Evolutionary conservation across 164 flowering plant genomes (phyloP).

Genomic region (Dillenia turbinata): DNA sequence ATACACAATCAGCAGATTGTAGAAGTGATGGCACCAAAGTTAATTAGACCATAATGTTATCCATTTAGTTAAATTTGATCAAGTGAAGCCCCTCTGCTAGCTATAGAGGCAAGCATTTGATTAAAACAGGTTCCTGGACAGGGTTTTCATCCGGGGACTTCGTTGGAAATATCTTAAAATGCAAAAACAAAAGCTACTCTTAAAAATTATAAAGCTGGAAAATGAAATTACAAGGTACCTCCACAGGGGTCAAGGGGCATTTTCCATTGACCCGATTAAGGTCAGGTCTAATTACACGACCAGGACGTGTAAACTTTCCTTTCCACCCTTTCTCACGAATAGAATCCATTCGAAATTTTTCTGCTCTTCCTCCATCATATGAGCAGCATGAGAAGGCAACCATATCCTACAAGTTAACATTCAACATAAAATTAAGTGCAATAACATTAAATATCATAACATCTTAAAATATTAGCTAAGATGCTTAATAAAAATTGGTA

Average conservation of each 20-base stretch:
- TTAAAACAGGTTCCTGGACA: no score
- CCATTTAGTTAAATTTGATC: no score
- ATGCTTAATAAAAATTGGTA: conserved; percentile 13
- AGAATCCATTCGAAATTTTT: conserved; percentile 57
- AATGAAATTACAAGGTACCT: conserved; percentile 41
- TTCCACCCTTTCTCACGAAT: conserved; percentile 79
- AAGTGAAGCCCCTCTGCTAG: no score
- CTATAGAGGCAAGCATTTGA: no score
- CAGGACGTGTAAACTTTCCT: conserved; percentile 60
- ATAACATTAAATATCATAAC: background rate
- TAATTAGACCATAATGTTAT: no score
- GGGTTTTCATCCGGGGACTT: no score
- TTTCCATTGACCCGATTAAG: conserved; percentile 65
- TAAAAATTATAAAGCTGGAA: no score
- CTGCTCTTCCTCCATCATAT: conserved; percentile 75
- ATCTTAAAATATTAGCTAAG: background rate
- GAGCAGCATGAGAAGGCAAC: conserved; percentile 96
- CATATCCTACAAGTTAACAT: conserved; percentile 65
- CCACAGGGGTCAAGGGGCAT: conserved; percentile 93
- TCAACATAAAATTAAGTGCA: background rate
- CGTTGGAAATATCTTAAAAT: no score
- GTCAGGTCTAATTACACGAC: conserved; percentile 49
- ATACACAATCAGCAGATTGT: background rate
- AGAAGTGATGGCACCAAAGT: background rate
- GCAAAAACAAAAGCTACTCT: no score